These are phyloP conservation scores for Exsudoporus frostii DNA, from an alignment of 768 basidiomycete genomes.

Conservation along the genomic window DNA sequence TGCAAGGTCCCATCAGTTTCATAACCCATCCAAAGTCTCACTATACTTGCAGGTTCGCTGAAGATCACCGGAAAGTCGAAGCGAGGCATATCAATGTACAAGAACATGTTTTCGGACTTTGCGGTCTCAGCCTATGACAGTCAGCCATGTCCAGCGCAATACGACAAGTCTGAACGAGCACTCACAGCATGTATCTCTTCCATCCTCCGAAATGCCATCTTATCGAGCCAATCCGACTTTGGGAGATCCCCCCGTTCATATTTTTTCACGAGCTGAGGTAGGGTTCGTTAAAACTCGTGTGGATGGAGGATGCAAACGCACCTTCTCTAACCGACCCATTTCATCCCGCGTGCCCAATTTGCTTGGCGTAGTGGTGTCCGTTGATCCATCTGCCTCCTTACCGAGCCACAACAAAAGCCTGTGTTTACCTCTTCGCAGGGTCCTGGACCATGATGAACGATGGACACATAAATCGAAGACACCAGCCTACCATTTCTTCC, in stretches of 20 bases:
- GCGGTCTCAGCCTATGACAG: slow-evolving; percentile 74
- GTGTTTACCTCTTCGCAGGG: slow-evolving; percentile 88
- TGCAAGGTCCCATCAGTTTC: neutral
- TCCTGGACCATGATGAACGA: slow-evolving; percentile 46
- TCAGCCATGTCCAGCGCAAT: neutral
- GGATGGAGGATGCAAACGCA: slow-evolving; percentile 24
- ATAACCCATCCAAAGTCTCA: neutral
- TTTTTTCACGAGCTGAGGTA: slow-evolving; percentile 79
- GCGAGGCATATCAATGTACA: slow-evolving; percentile 92
- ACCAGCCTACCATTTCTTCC: slow-evolving; percentile 77
- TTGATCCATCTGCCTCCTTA: slow-evolving; percentile 80
- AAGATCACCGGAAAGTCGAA: slow-evolving; percentile 98
- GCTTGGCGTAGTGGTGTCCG: slow-evolving; percentile 82
- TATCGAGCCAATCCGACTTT: slow-evolving; percentile 95
- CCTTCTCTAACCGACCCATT: slow-evolving; percentile 94
- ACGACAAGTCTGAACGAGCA: neutral
- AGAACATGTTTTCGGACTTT: slow-evolving; percentile 90
- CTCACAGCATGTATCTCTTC: slow-evolving; percentile 90
- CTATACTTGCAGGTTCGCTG: slow-evolving; percentile 70
- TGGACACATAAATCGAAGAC: neutral
- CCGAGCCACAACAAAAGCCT: slow-evolving; percentile 81
- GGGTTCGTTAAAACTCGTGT: neutral
- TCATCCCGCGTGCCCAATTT: slow-evolving; percentile 81
- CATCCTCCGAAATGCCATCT: slow-evolving; percentile 90
- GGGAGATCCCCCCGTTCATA: slow-evolving; percentile 92